Evolutionary conservation across 306 rosid genomes (phyloP).

Genomic region (Nissolia schottii): DNA sequence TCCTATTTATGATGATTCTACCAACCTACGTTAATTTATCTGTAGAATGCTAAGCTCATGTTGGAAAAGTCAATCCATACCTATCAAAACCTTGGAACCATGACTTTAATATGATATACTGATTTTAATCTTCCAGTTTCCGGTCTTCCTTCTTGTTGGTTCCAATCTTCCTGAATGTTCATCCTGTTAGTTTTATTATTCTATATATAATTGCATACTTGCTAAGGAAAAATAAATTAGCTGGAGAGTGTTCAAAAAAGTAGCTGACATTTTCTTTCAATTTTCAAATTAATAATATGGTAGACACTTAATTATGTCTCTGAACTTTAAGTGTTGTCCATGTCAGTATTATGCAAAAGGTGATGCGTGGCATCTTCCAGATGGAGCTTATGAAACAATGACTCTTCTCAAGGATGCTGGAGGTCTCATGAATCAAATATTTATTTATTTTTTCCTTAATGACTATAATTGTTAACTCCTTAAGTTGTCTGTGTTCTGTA

Average conservation of each 20-base stretch:
- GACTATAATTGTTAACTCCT: neutral
- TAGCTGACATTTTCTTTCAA: neutral
- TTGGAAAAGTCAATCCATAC: neutral
- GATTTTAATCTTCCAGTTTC: slow-evolving; percentile 16
- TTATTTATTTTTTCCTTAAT: slow-evolving; percentile 1
- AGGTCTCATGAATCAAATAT: slow-evolving; percentile 45
- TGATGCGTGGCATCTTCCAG: slow-evolving; percentile 81
- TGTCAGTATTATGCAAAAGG: slow-evolving; percentile 82
- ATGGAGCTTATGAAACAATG: slow-evolving; percentile 77
- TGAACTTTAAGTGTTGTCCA: slow-evolving; percentile 26
- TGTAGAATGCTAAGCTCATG: neutral
- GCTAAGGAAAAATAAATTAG: neutral
- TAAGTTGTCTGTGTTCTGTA: slow-evolving; percentile 5
- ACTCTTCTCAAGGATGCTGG: slow-evolving; percentile 79
- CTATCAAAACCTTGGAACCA: neutral
- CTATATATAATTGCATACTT: slow-evolving; percentile 5
- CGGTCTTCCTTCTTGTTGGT: slow-evolving; percentile 9
- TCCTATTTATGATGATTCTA: slow-evolving; percentile 10
- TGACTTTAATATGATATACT: neutral
- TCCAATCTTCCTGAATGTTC: slow-evolving; percentile 3
- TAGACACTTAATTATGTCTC: neutral
- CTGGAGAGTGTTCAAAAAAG: slow-evolving; percentile 2
- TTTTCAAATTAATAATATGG: neutral
- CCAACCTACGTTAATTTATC: neutral
- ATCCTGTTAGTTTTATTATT: neutral